These are phyloP conservation scores for Linnemannia elongata DNA, from an alignment of 192 early-diverging fungal genomes.

Conservation along the genomic window DNA sequence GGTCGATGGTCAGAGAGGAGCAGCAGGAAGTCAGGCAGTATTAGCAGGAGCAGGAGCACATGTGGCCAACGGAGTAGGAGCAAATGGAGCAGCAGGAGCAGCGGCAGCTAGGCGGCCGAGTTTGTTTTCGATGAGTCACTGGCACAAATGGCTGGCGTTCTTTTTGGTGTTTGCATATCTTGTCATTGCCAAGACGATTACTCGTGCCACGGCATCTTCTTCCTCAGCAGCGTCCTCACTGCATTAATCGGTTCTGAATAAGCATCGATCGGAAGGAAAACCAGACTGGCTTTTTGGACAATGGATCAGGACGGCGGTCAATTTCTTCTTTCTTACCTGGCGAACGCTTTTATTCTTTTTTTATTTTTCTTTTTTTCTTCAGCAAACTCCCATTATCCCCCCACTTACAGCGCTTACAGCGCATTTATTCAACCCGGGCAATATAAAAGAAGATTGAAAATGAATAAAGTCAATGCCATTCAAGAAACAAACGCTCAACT, in stretches of 20 bases:
- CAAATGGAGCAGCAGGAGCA: slow-evolving; percentile 29
- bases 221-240: slow-evolving; percentile 5
- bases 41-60: slow-evolving; percentile 6
- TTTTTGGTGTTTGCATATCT: slow-evolving; percentile 71
- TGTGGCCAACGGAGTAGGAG: slow-evolving; percentile 15
- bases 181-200: slow-evolving; percentile 63
- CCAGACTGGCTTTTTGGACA: not conserved
- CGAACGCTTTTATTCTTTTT: not conserved
- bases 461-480: not conserved
- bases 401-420: not conserved
- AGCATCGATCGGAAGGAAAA: not conserved
- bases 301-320: not conserved
- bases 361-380: not conserved
- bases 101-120: slow-evolving; percentile 36
- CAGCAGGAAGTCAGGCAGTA: slow-evolving; percentile 9
- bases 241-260: not conserved
- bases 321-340: not conserved
- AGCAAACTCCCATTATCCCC: not conserved
- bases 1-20: slow-evolving; percentile 10
- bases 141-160: slow-evolving; percentile 70
- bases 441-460: not conserved
- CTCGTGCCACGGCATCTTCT: slow-evolving; percentile 42
- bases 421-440: not conserved
- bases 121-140: slow-evolving; percentile 59
- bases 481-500: not conserved